A percentile compares a stretch with the other conserved stretches of the same genome.
These are phyloP conservation scores for Alternaria panax DNA, from an alignment of 2,329 filamentous ascomycete species.

Conservation along the genomic window DNA sequence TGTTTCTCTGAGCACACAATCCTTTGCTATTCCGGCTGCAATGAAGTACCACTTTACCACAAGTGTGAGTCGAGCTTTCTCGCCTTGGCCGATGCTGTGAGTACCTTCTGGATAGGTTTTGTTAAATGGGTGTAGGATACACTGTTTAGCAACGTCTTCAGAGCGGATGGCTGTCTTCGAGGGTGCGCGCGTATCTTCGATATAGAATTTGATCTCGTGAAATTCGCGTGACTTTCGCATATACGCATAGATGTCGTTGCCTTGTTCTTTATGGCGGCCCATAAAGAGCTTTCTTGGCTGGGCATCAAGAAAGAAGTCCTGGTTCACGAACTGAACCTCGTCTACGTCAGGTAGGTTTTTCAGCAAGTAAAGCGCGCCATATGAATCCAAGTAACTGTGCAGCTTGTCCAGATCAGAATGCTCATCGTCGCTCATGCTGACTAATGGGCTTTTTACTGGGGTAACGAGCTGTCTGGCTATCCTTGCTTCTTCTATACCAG, in stretches of 20 bases:
- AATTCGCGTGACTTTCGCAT: not conserved
- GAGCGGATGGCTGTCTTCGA: not conserved
- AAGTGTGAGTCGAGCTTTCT: conserved; percentile 9
- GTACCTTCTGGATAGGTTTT: conserved; percentile 11
- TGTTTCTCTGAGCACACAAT: conserved; percentile 9
- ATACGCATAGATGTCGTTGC: conserved; percentile 16
- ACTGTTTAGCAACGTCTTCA: conserved; percentile 7
- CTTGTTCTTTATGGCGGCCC: not conserved
- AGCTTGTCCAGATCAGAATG: conserved; percentile 7
- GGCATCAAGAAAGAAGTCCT: conserved; percentile 2
- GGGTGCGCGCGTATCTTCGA: not conserved
- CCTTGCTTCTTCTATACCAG: not conserved
- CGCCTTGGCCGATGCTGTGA: not conserved
- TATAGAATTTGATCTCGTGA: conserved; percentile 7
- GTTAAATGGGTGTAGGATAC: conserved; percentile 19
- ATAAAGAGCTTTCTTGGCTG: conserved; percentile 15
- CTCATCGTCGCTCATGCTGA: not conserved
- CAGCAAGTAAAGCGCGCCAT: conserved; percentile 8
- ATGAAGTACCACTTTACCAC: conserved; percentile 23
- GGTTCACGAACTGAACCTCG: conserved; percentile 7
- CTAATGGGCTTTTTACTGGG: not conserved
- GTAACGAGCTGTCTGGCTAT: not conserved
- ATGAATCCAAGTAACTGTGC: not conserved
- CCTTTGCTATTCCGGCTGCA: conserved; percentile 13
- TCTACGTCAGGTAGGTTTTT: conserved; percentile 7